A percentile compares a stretch with the other conserved stretches of the same genome.
phyloP scores from a whole-genome alignment of 768 basidiomycete genomes.

The Hygrocybe punicea region DNA sequence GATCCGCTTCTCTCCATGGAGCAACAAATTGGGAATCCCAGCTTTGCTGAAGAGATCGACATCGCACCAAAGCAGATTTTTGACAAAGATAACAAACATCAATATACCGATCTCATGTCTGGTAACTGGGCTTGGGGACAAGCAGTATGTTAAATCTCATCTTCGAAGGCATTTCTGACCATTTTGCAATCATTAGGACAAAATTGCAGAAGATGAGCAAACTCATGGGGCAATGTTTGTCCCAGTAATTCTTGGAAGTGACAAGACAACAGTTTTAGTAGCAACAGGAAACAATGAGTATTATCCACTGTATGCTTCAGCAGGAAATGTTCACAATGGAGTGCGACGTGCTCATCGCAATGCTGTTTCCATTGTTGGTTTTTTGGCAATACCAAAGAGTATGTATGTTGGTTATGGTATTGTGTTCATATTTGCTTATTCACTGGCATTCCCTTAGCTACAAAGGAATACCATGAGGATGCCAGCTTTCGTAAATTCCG shows the following conservation, averaged over 20 bases:
- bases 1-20: slow-evolving; percentile 27
- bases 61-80: slow-evolving; percentile 27
- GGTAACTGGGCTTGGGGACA: slow-evolving; percentile 43
- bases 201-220: slow-evolving; percentile 5
- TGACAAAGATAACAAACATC: slow-evolving; percentile 21
- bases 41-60: slow-evolving; percentile 35
- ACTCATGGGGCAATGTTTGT: slow-evolving; percentile 30
- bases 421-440: not conserved
- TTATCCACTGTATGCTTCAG: slow-evolving; percentile 34
- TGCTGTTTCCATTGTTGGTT: slow-evolving; percentile 26
- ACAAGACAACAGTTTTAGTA: slow-evolving; percentile 41
- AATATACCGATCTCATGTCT: slow-evolving; percentile 39
- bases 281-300: slow-evolving; percentile 38
- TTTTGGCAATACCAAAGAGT: slow-evolving; percentile 32
- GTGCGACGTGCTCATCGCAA: slow-evolving; percentile 31
- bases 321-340: slow-evolving; percentile 32
- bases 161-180: not conserved
- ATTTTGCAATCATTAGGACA: slow-evolving; percentile 10
- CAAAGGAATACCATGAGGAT: slow-evolving; percentile 9
- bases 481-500: slow-evolving; percentile 26
- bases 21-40: slow-evolving; percentile 33
- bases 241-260: slow-evolving; percentile 36
- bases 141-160: slow-evolving; percentile 22
- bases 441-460: not conserved
- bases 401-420: slow-evolving; percentile 1